phyloP scores from a whole-genome alignment of 371 early-diverging fungal genomes.

The Mortierella sp. region DNA sequence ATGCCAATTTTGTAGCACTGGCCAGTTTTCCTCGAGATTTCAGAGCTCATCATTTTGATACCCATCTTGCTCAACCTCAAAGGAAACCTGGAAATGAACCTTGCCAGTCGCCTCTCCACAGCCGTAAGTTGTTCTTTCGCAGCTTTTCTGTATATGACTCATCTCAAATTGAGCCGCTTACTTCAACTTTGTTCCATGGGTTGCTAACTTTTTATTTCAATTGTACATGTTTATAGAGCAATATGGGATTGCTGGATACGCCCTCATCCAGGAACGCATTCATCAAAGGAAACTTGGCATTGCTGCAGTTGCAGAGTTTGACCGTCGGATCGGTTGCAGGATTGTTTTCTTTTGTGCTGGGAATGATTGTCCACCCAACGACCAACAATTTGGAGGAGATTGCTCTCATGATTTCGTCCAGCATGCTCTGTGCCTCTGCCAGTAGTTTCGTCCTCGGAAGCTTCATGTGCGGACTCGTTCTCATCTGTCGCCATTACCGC shows the following conservation, averaged over 20 bases:
- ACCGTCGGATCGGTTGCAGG: constrained; percentile 80
- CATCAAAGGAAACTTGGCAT: constrained; percentile 75
- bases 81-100: constrained; percentile 92
- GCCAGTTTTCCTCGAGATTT: constrained; percentile 75
- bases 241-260: constrained; percentile 75
- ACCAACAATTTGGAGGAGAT: constrained; percentile 66
- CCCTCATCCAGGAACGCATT: constrained; percentile 63
- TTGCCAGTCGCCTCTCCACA: constrained; percentile 86
- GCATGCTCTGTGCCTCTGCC: constrained; percentile 79
- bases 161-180: neutral
- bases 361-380: constrained; percentile 68
- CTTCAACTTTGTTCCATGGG: neutral
- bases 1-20: constrained; percentile 63
- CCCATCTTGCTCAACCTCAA: constrained; percentile 88
- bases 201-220: neutral
- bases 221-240: constrained; percentile 61
- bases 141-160: neutral
- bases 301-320: constrained; percentile 80
- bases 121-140: constrained; percentile 61
- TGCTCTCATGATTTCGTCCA: constrained; percentile 75
- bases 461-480: constrained; percentile 78
- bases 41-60: constrained; percentile 87
- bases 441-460: constrained; percentile 80
- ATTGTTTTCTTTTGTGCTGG: constrained; percentile 72
- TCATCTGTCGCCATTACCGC: constrained; percentile 70